Base-by-base conservation (phyloP, 2,329 filamentous ascomycete species). In the Fusarium torulosum region DNA sequence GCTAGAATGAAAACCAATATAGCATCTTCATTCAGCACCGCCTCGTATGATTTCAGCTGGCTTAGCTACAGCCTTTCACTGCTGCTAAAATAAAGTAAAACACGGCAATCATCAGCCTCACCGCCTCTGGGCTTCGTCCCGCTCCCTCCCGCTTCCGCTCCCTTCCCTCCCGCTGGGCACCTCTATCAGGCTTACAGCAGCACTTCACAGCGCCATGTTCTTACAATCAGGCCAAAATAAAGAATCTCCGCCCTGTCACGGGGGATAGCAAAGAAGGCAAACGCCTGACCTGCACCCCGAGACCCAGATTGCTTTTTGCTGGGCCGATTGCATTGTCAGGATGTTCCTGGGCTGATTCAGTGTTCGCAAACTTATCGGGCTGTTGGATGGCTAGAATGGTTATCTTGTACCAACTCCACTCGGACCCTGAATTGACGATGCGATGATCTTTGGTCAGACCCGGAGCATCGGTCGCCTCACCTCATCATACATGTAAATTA, bases 91-190 rank as follows among this genome's bases (percentile, higher is more conserved):
- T 64, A 49, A 42, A 51, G 41, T 56, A 25, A 23, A 29, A 52
- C 55, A 44, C 65, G 54, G 61, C 53, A 66, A 66, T 55, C 52
- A 72, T 63, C 70, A 72, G 68, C 62, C 70, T 72, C 70, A 72
- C 70, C 70, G 70, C 70, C 70, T 73, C 68, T 72, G 68, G 53
- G 63, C 63, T 53, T 63, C 70, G 70, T 72, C 70, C 70, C 70
- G 70, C 68, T 73, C 70, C 70, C 66, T 69, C 54, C 66, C 66
- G 66, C 51, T 69, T 63, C 70, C 70, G 68, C 52, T 69, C 57
- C 65, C 66, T 61, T 72, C 58, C 63, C 67, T 73, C 70, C 70
- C 70, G 70, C 70, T 62, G 62, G 58, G 60, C 70, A 72, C 59
- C 66, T 53, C 52, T 21, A 45, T 53, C 40, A 53, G 64, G 53